Conservation (phyloP, 352 stramenopile species). For the Albugo candida region DNA sequence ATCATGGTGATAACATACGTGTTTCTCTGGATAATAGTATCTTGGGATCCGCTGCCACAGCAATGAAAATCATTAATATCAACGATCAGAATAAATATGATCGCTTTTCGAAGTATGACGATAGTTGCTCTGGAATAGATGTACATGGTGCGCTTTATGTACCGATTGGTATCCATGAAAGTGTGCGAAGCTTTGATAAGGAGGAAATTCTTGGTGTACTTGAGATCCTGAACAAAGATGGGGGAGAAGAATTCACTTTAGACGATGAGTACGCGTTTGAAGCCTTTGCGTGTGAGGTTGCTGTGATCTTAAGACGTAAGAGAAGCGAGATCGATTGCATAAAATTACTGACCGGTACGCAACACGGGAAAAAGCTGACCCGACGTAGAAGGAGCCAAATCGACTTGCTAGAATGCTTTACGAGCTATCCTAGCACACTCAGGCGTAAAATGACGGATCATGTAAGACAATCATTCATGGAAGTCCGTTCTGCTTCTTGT, state of each 20-base stretch:
- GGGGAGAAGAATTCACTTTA: constrained; percentile 45
- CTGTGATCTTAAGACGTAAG: constrained; percentile 59
- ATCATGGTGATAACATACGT: constrained; percentile 44
- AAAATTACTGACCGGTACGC: constrained; percentile 65
- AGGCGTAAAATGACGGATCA: constrained; percentile 25
- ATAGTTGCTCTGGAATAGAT: constrained; percentile 35
- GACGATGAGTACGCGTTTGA: constrained; percentile 76
- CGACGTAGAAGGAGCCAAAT: constrained; percentile 53
- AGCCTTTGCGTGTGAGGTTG: constrained; percentile 69
- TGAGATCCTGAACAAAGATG: constrained; percentile 77
- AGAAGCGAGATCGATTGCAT: constrained; percentile 81
- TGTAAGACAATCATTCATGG: constrained; percentile 35
- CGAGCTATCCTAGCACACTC: constrained; percentile 34
- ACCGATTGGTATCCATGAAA: constrained; percentile 41
- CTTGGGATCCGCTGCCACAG: constrained; percentile 32
- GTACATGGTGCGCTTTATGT: constrained; percentile 66
- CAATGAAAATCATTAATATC: constrained; percentile 52
- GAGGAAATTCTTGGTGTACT: constrained; percentile 37
- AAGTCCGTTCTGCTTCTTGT: constrained; percentile 12
- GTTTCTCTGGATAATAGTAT: constrained; percentile 36
- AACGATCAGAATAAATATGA: constrained; percentile 30
- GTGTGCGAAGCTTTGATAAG: constrained; percentile 4
- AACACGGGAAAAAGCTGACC: constrained; percentile 44
- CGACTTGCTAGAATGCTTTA: constrained; percentile 59
- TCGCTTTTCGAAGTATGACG: constrained; percentile 30